A percentile compares a stretch with the other conserved stretches of the same genome.
These are phyloP conservation scores for Auricularia cornea DNA, from an alignment of 768 basidiomycete species.

Conservation along the genomic window DNA sequence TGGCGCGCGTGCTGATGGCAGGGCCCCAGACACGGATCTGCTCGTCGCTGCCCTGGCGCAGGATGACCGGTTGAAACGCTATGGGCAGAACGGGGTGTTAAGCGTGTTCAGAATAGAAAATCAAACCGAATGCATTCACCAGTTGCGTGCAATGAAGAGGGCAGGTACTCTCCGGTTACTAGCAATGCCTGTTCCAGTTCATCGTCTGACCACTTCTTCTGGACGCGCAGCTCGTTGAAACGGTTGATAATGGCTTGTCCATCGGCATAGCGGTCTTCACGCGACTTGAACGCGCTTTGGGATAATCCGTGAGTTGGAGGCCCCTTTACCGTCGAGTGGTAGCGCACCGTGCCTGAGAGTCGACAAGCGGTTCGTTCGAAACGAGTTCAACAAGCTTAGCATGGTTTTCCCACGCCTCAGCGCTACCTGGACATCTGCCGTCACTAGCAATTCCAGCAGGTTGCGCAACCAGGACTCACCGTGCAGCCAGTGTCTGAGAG, in stretches of 20 bases:
- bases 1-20: constrained; percentile 44
- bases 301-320: not conserved
- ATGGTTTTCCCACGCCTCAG: constrained; percentile 41
- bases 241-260: constrained; percentile 47
- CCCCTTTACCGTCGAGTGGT: no score
- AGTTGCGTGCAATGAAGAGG: constrained; percentile 35
- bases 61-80: constrained; percentile 62
- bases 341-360: constrained; percentile 46
- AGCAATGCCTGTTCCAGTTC: constrained; percentile 40
- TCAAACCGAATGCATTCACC: constrained; percentile 16
- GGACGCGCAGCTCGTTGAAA: constrained; percentile 49
- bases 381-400: constrained; percentile 38
- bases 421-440: constrained; percentile 22
- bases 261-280: constrained; percentile 48
- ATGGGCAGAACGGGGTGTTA: not conserved
- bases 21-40: constrained; percentile 44
- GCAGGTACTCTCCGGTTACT: constrained; percentile 44
- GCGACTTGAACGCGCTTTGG: constrained; percentile 46
- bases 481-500: not conserved
- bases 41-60: constrained; percentile 48
- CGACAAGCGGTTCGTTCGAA: constrained; percentile 47
- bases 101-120: constrained; percentile 18
- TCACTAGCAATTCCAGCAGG: no score
- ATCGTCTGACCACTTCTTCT: constrained; percentile 43
- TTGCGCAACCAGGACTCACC: not conserved